A percentile compares a stretch with the other conserved stretches of the same genome.
These are phyloP conservation scores for Lipomyces oligophaga DNA, from an alignment of 805 yeast genomes.

Conservation along the genomic window DNA sequence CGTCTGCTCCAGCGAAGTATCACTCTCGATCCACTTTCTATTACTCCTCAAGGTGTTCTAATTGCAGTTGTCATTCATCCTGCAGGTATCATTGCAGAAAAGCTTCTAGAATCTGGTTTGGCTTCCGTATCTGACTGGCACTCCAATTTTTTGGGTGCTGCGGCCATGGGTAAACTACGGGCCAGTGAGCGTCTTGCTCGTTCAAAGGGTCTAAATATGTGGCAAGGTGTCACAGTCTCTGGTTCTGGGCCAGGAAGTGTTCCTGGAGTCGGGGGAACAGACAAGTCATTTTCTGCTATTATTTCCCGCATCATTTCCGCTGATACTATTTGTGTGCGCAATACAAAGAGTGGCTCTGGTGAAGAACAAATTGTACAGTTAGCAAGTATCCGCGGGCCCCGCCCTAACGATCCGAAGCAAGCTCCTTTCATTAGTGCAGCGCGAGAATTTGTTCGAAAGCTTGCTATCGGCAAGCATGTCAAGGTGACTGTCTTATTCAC, in stretches of 20 bases:
- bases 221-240: conserved; percentile 41
- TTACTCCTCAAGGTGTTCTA: conserved; percentile 49
- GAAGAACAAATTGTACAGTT: conserved; percentile 63
- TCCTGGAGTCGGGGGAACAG: too few species aligned
- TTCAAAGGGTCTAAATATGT: conserved; percentile 52
- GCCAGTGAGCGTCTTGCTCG: conserved; percentile 63
- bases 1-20: conserved; percentile 61
- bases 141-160: conserved; percentile 60
- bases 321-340: conserved; percentile 59
- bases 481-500: conserved; percentile 57
- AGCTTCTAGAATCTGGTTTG: conserved; percentile 62
- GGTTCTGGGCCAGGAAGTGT: conserved; percentile 31
- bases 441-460: conserved; percentile 68
- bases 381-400: conserved; percentile 73
- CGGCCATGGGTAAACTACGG: conserved; percentile 58
- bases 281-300: conserved; percentile 50
- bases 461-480: conserved; percentile 68
- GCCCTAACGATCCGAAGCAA: conserved; percentile 53
- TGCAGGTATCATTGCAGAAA: conserved; percentile 70
- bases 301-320: conserved; percentile 62
- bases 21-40: conserved; percentile 56
- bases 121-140: conserved; percentile 83
- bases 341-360: conserved; percentile 42
- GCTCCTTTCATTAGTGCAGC: conserved; percentile 61
- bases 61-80: conserved; percentile 62